Base-by-base conservation (phyloP, 2,329 filamentous ascomycete species). In the Neofusicoccum parvum region DNA sequence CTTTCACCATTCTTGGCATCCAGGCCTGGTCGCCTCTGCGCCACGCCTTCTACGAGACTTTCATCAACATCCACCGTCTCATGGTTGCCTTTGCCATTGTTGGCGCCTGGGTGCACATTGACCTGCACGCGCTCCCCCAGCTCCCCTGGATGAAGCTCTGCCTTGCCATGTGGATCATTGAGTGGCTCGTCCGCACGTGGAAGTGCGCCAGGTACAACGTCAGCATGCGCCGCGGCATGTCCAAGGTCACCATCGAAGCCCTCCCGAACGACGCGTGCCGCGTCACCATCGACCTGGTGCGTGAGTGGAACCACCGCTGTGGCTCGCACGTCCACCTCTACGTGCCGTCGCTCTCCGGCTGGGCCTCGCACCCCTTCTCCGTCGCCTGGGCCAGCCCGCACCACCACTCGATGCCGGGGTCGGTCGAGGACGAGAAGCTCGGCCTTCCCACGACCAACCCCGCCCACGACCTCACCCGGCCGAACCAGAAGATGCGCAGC, bases 41-140 rank as follows among this genome's bases (percentile, higher is more conserved):
- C 67, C 94, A 97, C 78, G 93, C 94, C 45, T 97, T 97, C 76
- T 99, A 99, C 81, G 95, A 99, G 80, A 96, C 92, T 0, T 99
- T 99, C 80, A 85, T 98, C 71, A 92, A 91, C 75, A 79, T 90
- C 36, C 95, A 98, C 80, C 93, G 96, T 70, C 77, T 91, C 43
- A 80, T 96, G 59, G 92, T 89, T 45, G 77, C 90, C 41, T 74
- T 92, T 63, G 81, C 83, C 54, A 86, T 97, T 59, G 82, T 86
- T 65, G 89, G 88, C 72, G 88, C 94, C 9, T 95, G 89, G 85
- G 81, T 94, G 43, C 95, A 98, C 80, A 88, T 92, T 72, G 83
- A 87, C 50, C 81, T 91, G 10, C 86, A 92, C 34, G 78, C 82
- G 3, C 80, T 92, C 9, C 81, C 90, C 3, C 90, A 94, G 73